Evolutionary conservation across 2,329 filamentous ascomycete species (phyloP).

Genomic region (Madurella fahalii): DNA sequence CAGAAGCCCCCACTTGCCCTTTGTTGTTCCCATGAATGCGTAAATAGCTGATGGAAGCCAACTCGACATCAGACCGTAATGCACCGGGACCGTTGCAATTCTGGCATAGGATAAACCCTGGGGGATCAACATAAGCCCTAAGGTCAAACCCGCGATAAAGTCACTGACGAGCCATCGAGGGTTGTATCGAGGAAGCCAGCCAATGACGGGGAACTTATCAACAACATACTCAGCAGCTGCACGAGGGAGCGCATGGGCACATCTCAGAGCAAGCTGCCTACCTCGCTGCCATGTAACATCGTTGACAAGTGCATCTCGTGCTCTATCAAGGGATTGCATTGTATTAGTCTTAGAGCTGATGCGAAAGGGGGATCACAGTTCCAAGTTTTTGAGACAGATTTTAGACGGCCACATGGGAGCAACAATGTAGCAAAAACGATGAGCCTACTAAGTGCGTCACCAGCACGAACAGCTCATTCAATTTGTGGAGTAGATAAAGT

Average conservation of each 20-base stretch:
- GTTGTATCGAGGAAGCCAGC: slow-evolving; percentile 61
- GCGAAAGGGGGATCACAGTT: not conserved
- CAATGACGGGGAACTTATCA: slow-evolving; percentile 58
- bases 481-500: too few species aligned
- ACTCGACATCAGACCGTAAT: slow-evolving; percentile 56
- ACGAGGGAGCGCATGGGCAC: slow-evolving; percentile 43
- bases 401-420: not conserved
- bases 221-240: slow-evolving; percentile 52
- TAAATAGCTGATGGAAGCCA: slow-evolving; percentile 57
- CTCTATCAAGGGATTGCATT: slow-evolving; percentile 25
- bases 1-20: slow-evolving; percentile 39
- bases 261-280: slow-evolving; percentile 28
- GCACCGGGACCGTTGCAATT: slow-evolving; percentile 57
- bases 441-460: too few species aligned
- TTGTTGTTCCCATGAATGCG: slow-evolving; percentile 58
- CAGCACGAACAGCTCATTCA: too few species aligned
- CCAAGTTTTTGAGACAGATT: not conserved
- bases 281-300: slow-evolving; percentile 37
- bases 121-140: slow-evolving; percentile 58
- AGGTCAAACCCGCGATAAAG: slow-evolving; percentile 56
- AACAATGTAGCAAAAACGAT: too few species aligned
- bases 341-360: not conserved
- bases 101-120: slow-evolving; percentile 60
- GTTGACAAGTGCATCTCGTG: slow-evolving; percentile 33
- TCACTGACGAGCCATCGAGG: slow-evolving; percentile 59